Percentiles rank a stretch among this genome's conserved stretches.
phyloP scores from a whole-genome alignment of 1,284 basidiomycete genomes.

The Cryptococcus wingfieldii region DNA sequence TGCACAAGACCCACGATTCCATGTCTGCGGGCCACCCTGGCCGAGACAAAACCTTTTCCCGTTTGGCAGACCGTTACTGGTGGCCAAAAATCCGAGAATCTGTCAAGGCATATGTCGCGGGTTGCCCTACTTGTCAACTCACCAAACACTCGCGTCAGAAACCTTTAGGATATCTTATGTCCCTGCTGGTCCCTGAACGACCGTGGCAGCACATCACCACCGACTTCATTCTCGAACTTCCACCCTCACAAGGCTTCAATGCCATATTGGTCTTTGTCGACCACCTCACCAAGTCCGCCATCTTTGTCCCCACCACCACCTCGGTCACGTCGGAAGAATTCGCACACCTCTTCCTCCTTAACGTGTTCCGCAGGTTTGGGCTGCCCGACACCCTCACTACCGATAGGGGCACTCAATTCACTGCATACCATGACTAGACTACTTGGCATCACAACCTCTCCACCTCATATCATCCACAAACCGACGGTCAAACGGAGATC shows the following conservation, averaged over 20 bases:
- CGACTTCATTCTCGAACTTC: neutral
- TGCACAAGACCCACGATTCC: slow-evolving; percentile 18
- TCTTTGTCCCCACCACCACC: slow-evolving; percentile 46
- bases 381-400: slow-evolving; percentile 32
- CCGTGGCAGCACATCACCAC: slow-evolving; percentile 41
- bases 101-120: slow-evolving; percentile 26
- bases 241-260: neutral
- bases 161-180: slow-evolving; percentile 44
- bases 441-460: neutral
- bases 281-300: slow-evolving; percentile 40
- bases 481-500: slow-evolving; percentile 50
- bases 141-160: slow-evolving; percentile 36
- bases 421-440: too few species aligned
- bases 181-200: slow-evolving; percentile 43
- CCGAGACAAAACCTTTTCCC: slow-evolving; percentile 39
- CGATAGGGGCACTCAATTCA: too few species aligned
- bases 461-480: slow-evolving; percentile 50
- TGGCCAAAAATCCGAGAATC: slow-evolving; percentile 20
- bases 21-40: slow-evolving; percentile 50
- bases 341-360: slow-evolving; percentile 10
- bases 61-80: slow-evolving; percentile 18
- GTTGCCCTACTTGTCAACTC: slow-evolving; percentile 50
- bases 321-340: slow-evolving; percentile 9
- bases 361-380: slow-evolving; percentile 24
- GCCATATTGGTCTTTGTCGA: slow-evolving; percentile 2